A percentile compares a stretch with the other conserved stretches of the same genome.
Evolutionary conservation across 2,329 filamentous ascomycete species (phyloP).

Genomic region (Trichoderma atroviride): DNA sequence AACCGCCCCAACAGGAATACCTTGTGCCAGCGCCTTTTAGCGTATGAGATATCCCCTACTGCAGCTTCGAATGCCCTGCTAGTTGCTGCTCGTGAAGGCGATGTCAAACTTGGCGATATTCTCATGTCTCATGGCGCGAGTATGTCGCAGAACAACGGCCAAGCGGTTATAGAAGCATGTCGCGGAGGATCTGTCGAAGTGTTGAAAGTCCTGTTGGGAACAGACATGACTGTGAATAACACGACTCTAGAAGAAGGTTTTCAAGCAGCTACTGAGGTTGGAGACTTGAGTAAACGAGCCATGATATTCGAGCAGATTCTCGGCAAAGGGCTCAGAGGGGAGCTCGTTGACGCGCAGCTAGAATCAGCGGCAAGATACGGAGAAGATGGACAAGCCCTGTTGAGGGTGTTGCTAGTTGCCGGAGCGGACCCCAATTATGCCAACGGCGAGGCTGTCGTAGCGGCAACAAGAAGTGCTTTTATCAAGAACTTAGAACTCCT

Average conservation of each 20-base stretch:
- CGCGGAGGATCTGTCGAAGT: conserved; percentile 54
- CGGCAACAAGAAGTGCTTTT: conserved; percentile 55
- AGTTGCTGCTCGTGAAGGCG: conserved; percentile 55
- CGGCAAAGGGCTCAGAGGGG: conserved; percentile 52
- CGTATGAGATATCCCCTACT: conserved; percentile 49
- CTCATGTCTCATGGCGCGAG: conserved; percentile 56
- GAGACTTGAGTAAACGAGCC: conserved; percentile 52
- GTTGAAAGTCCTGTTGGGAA: conserved; percentile 52
- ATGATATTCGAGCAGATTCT: conserved; percentile 56
- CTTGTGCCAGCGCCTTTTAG: conserved; percentile 51
- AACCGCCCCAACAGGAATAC: conserved; percentile 45
- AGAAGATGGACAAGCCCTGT: conserved; percentile 50
- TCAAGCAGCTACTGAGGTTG: conserved; percentile 57
- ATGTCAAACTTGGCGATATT: conserved; percentile 53
- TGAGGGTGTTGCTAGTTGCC: conserved; percentile 53
- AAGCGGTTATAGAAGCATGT: conserved; percentile 58
- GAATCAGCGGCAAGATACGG: conserved; percentile 56
- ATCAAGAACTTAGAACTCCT: conserved; percentile 55
- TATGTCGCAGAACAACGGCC: conserved; percentile 54
- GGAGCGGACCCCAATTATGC: conserved; percentile 60
- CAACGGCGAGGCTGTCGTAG: conserved; percentile 58
- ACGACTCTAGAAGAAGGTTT: conserved; percentile 54
- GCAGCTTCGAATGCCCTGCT: conserved; percentile 55
- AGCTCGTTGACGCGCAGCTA: conserved; percentile 56
- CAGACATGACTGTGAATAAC: conserved; percentile 44